Base-by-base conservation (phyloP, 2,329 filamentous ascomycete genomes). In the Fusarium camptoceras region DNA sequence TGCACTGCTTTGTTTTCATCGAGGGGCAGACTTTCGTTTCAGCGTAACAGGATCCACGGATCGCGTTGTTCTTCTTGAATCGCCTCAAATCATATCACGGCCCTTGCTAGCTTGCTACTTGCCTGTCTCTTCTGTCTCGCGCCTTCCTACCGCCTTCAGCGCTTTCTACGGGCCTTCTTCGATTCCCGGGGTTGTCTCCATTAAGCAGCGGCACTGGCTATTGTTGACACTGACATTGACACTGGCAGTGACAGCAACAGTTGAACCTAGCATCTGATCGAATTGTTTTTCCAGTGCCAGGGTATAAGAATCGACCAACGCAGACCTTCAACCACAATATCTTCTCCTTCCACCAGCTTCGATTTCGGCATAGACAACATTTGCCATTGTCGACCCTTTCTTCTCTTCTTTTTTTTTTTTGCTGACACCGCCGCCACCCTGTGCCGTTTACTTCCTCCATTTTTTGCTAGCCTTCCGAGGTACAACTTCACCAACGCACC, bases 221-320 rank as follows among this genome's bases (percentile, higher is more conserved):
- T 37, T n/a, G 46, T 25, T 53, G 47, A 12, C 22, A 39, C 49
- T 30, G 31, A 43, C 28, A 55, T 34, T 37, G 41, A 47, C 27
- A 53, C 24, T 37, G 42, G 43, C 42, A 37, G 31, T 55, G 42
- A 31, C 50, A 47, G 24, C 48, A 51, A 24, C 24, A 20, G 22
- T 24, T 41, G 18, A 47, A 25, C 43, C 43, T 47, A 24, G 49
- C 49, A 53, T 53, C 49, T 42, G 49, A 41, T 53, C n/a, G 11
- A 51, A 53, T 22, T 59, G 41, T 28, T 24, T 39, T 54, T 30
- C 30, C 34, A 46, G 22, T 51, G 48, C 55, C 56, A 47, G 67
- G 66, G 71, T 75, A 75, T 75, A 75, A 75, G 73, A 67, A 59
- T 73, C 72, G 67, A 61, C 56, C 63, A 51, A 63, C 59, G 65